Percentiles rank a stretch among this genome's conserved stretches.
phyloP scores from a whole-genome alignment of 2,329 filamentous ascomycete species.

The Botrytis byssoidea region DNA sequence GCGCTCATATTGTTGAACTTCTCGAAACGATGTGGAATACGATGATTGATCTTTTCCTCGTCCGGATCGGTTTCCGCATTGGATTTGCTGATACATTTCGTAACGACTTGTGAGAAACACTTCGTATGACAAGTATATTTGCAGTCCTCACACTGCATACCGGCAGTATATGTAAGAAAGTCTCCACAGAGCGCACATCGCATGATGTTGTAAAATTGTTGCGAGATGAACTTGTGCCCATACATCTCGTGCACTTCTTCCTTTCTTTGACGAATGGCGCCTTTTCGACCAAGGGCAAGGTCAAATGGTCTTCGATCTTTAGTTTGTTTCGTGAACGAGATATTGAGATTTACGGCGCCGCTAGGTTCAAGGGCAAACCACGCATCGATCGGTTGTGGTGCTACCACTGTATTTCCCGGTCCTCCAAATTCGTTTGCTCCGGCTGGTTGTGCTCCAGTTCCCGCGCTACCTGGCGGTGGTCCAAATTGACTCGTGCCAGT shows the following conservation, averaged over 20 bases:
- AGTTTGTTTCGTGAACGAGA: conserved; percentile 90
- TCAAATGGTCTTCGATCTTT: conserved; percentile 82
- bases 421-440: conserved; percentile 33
- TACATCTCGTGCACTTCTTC: conserved; percentile 99
- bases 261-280: conserved; percentile 94
- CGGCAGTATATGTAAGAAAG: conserved; percentile 96
- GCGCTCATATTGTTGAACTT: conserved; percentile 97
- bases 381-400: conserved; percentile 68
- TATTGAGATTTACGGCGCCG: conserved; percentile 84
- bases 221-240: conserved; percentile 97
- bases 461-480: conserved; percentile 45
- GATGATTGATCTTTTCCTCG: conserved; percentile 99
- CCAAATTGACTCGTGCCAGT: conserved; percentile 48
- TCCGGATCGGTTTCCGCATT: conserved; percentile 98
- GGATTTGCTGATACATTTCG: conserved; percentile 99
- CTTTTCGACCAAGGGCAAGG: conserved; percentile 87
- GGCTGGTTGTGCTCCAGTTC: conserved; percentile 23
- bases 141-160: conserved; percentile 99
- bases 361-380: conserved; percentile 98
- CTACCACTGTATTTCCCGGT: conserved; percentile 40
- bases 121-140: conserved; percentile 99
- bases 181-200: conserved; percentile 96
- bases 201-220: conserved; percentile 99
- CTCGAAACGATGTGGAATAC: conserved; percentile 95
- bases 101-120: conserved; percentile 94